Conservation (phyloP, 202 grass and related monocot species). For the Zizania palustris region DNA sequence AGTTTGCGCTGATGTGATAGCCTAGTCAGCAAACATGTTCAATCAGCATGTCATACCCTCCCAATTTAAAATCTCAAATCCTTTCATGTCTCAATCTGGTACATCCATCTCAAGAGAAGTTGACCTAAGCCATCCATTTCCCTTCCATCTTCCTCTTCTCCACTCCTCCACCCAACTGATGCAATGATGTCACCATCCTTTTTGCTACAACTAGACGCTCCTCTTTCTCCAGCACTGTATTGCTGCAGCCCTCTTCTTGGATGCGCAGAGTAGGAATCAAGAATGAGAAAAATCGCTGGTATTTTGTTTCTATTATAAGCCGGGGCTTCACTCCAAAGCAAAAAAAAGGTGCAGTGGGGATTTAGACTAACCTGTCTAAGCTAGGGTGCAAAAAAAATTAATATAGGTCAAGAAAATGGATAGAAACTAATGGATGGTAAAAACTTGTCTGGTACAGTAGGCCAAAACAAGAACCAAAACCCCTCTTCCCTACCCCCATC, state of each 20-base stretch:
- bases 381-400: neutral
- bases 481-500: neutral
- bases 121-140: neutral
- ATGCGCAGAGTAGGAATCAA: slow-evolving; percentile 9
- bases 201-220: neutral
- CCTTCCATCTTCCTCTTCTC: neutral
- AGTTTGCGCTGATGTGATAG: neutral
- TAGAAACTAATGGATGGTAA: neutral
- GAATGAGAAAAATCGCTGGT: neutral
- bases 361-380: neutral
- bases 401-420: neutral
- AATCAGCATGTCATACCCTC: neutral
- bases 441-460: neutral
- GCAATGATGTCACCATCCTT: neutral
- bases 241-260: neutral
- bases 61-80: neutral
- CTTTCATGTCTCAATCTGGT: neutral
- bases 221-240: neutral
- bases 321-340: neutral
- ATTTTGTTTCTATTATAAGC: neutral
- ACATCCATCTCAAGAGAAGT: neutral
- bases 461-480: slow-evolving; percentile 6
- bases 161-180: neutral
- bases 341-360: neutral
- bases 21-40: neutral